These are phyloP conservation scores for Arthrobotrys sinensis DNA, from an alignment of 2,329 filamentous ascomycete species.

Conservation along the genomic window DNA sequence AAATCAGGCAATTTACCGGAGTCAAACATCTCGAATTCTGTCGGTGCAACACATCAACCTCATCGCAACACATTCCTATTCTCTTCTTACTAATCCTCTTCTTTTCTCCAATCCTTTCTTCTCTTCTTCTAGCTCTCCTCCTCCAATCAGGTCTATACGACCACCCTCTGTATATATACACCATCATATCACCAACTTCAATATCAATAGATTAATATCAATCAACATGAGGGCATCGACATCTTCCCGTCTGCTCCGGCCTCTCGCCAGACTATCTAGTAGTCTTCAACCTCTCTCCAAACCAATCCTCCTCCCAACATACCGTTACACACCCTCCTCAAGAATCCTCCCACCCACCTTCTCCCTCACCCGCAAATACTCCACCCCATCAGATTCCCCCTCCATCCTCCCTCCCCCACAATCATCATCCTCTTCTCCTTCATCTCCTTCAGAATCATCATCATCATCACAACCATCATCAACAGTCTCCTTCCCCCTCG, in stretches of 20 bases:
- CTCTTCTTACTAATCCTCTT: slow-evolving; percentile 1
- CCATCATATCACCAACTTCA: slow-evolving; percentile 15
- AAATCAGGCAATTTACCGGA: background rate
- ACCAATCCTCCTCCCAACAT: background rate
- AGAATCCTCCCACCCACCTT: slow-evolving; percentile 27
- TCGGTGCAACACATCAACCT: slow-evolving; percentile 16
- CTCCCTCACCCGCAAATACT: slow-evolving; percentile 56
- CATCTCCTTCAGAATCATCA: slow-evolving; percentile 31
- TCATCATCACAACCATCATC: slow-evolving; percentile 61
- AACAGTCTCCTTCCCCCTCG: slow-evolving; percentile 64
- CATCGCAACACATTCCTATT: slow-evolving; percentile 19
- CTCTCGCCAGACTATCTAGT: slow-evolving; percentile 29
- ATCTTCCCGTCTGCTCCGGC: slow-evolving; percentile 23
- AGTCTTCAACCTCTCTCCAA: slow-evolving; percentile 6
- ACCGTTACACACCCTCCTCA: slow-evolving; percentile 17
- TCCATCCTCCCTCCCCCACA: slow-evolving; percentile 43
- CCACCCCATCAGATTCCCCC: slow-evolving; percentile 29
- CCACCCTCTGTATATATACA: background rate
- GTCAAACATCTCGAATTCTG: slow-evolving; percentile 50
- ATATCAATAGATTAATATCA: background rate
- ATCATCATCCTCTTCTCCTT: slow-evolving; percentile 4
- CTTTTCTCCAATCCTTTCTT: background rate
- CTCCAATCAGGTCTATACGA: background rate
- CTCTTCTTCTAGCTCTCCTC: background rate
- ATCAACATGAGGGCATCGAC: slow-evolving; percentile 37